Percentiles rank a stretch among this genome's conserved stretches.
These are phyloP conservation scores for Sporothrix protearum DNA, from an alignment of 2,329 filamentous ascomycete genomes.

Conservation along the genomic window DNA sequence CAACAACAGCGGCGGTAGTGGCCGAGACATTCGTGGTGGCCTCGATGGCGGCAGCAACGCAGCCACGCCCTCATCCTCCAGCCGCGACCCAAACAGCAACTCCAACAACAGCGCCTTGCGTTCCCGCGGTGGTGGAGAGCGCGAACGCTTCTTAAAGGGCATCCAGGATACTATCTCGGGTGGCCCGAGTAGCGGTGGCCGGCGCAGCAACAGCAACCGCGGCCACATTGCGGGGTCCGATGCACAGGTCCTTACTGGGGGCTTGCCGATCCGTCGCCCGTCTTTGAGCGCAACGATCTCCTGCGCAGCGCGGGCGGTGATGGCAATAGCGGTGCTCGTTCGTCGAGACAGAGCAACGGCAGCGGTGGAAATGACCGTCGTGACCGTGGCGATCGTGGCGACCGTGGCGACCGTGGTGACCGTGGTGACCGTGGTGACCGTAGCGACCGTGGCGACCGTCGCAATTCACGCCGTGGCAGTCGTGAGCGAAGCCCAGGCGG, in stretches of 20 bases:
- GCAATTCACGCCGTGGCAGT: conserved; percentile 37
- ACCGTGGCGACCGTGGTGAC: not conserved
- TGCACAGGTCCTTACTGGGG: conserved; percentile 54
- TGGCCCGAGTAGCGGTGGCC: conserved; percentile 33
- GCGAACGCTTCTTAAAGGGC: conserved; percentile 52
- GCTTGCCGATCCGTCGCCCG: conserved; percentile 49
- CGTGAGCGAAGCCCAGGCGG: conserved; percentile 47
- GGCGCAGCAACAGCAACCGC: conserved; percentile 38
- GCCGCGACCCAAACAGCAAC: not conserved
- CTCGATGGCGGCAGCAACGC: conserved; percentile 1
- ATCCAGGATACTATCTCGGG: conserved; percentile 47
- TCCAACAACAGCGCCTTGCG: conserved; percentile 27
- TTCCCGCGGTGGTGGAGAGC: conserved; percentile 34
- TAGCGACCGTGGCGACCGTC: conserved; percentile 27
- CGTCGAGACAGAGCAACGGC: conserved; percentile 10
- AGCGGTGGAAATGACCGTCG: not conserved
- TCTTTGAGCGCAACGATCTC: conserved; percentile 48
- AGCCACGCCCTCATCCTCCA: conserved; percentile 1
- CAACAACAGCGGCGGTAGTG: not conserved
- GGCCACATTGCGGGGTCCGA: conserved; percentile 52
- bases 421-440: conserved; percentile 33
- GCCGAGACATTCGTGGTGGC: conserved; percentile 29
- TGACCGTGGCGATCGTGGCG: conserved; percentile 20
- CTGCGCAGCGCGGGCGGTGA: not conserved
- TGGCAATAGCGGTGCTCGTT: not conserved